Evolutionary conservation across 257 asterid genomes (phyloP).

Genomic region (Rehmannia glutinosa): DNA sequence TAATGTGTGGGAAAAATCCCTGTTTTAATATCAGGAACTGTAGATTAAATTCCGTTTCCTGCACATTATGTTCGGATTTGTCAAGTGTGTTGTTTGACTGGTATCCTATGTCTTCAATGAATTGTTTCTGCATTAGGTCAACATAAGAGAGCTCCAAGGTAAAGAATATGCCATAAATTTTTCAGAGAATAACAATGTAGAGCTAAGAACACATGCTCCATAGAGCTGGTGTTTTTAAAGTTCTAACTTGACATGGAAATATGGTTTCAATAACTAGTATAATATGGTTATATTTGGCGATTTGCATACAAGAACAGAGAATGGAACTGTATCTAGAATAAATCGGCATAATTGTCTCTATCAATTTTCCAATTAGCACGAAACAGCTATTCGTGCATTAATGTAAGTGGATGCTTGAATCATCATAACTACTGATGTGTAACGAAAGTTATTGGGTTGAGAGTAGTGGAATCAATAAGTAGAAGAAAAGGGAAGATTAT

Average conservation of each 20-base stretch:
- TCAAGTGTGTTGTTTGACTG: not conserved
- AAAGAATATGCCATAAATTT: not conserved
- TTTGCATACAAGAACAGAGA: constrained; percentile 2
- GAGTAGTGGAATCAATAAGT: not conserved
- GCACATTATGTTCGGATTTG: not conserved
- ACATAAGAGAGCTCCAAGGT: not conserved
- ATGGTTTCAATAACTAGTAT: not conserved
- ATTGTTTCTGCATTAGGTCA: not conserved
- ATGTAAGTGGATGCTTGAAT: not conserved
- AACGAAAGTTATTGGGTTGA: not conserved
- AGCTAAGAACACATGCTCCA: not conserved
- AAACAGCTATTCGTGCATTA: not conserved
- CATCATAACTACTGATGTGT: not conserved
- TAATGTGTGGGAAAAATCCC: not conserved
- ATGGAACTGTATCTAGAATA: not conserved
- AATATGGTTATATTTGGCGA: not conserved
- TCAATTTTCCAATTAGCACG: not conserved
- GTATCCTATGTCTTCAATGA: not conserved
- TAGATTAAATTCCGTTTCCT: constrained; percentile 1
- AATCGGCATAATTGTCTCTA: not conserved
- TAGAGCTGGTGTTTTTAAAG: not conserved
- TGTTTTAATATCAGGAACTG: not conserved
- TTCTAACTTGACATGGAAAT: not conserved
- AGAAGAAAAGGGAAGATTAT: not conserved
- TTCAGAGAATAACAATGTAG: not conserved